A percentile compares a stretch with the other conserved stretches of the same genome.
Evolutionary conservation across 2,329 filamentous ascomycete genomes (phyloP).

Genomic region (Capronia coronata): DNA sequence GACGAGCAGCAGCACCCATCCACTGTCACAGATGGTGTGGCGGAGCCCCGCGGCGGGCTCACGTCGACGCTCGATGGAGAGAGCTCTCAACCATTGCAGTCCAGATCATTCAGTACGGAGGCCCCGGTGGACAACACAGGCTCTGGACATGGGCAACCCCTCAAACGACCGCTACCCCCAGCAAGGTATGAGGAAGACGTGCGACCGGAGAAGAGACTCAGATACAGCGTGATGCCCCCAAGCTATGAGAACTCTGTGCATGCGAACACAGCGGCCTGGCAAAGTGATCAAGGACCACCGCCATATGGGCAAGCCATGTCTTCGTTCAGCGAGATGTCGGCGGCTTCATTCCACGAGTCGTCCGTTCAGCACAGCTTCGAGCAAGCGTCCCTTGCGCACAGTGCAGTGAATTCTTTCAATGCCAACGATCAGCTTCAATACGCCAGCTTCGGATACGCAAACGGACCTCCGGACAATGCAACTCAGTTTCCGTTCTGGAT

Average conservation of each 20-base stretch:
- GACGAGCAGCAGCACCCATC: neutral
- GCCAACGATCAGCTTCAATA: constrained; percentile 12
- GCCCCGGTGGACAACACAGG: neutral
- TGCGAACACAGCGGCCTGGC: constrained; percentile 2
- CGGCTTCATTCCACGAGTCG: constrained; percentile 9
- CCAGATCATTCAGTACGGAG: neutral
- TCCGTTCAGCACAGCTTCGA: constrained; percentile 8
- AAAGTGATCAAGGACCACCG: constrained; percentile 1
- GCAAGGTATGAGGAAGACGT: constrained; percentile 1
- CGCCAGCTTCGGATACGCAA: constrained; percentile 2
- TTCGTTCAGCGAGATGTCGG: constrained; percentile 7
- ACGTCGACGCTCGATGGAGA: neutral
- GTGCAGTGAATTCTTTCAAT: constrained; percentile 13
- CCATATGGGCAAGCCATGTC: constrained; percentile 12
- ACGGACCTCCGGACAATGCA: constrained; percentile 1
- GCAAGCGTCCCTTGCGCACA: constrained; percentile 5
- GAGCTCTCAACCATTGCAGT: neutral
- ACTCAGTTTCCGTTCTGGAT: constrained; percentile 9
- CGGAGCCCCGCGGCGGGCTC: neutral
- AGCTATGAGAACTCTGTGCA: constrained; percentile 1
- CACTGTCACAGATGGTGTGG: neutral
- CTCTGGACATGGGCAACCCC: neutral
- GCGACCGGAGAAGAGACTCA: constrained; percentile 8
- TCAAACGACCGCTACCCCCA: constrained; percentile 7
- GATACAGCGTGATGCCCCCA: neutral